These are phyloP conservation scores for Ustilago nuda DNA, from an alignment of 1,284 basidiomycete species.

Conservation along the genomic window DNA sequence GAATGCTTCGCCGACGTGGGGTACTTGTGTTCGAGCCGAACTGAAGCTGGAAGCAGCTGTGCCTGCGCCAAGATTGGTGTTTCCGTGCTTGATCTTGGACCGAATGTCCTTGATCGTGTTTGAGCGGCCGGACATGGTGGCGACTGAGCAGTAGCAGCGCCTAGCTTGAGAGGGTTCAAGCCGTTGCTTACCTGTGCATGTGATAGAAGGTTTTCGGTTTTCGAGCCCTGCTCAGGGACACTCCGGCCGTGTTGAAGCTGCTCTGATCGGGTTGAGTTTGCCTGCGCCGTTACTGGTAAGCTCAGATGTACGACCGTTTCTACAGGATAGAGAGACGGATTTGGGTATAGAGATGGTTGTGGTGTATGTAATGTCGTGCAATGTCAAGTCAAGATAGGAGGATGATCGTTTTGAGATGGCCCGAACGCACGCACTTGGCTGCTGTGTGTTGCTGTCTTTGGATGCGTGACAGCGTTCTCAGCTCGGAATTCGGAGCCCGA, in stretches of 20 bases:
- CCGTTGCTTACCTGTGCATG: background rate
- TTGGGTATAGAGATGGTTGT: no score
- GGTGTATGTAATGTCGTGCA: background rate
- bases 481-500: constrained; percentile 27
- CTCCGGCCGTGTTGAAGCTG: background rate
- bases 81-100: constrained; percentile 67
- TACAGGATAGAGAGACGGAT: background rate
- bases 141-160: background rate
- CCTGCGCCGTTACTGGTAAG: no score
- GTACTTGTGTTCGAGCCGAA: constrained; percentile 29
- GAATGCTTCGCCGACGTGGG: constrained; percentile 43
- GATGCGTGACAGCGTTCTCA: constrained; percentile 1
- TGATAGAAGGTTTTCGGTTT: background rate
- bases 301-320: no score
- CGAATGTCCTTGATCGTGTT: constrained; percentile 59
- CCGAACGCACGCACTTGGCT: constrained; percentile 17
- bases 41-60: constrained; percentile 47
- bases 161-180: background rate
- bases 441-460: background rate
- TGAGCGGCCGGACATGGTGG: constrained; percentile 40
- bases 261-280: background rate
- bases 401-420: constrained; percentile 16
- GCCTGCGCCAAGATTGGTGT: constrained; percentile 59
- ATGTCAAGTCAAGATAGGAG: background rate
- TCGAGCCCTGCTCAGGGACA: background rate